phyloP scores from a whole-genome alignment of 805 yeast species.

The Priceomyces medius region DNA sequence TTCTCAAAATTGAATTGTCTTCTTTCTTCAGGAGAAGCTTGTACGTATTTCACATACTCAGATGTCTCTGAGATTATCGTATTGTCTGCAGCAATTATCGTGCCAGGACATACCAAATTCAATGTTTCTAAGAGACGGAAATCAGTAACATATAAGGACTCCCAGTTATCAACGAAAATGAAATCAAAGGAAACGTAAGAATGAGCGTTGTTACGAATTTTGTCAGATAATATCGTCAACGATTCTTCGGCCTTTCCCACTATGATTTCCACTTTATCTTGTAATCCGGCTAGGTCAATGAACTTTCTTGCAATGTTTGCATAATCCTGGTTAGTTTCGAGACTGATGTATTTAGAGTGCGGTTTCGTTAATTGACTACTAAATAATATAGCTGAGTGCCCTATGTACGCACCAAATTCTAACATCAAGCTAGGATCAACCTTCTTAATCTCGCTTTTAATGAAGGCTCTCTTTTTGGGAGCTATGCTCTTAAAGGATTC shows the following conservation, averaged over 20 bases:
- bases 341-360: conserved; percentile 31
- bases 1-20: conserved; percentile 24
- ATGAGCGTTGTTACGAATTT: conserved; percentile 9
- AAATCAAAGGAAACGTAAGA: conserved; percentile 28
- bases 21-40: conserved; percentile 36
- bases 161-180: conserved; percentile 42
- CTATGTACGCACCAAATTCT: conserved; percentile 35
- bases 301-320: conserved; percentile 29
- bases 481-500: conserved; percentile 34
- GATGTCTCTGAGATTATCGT: conserved; percentile 36
- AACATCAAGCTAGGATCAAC: conserved; percentile 25
- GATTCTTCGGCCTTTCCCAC: conserved; percentile 32
- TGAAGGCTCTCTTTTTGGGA: conserved; percentile 25
- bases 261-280: conserved; percentile 26
- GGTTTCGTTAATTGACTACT: conserved; percentile 23
- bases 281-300: conserved; percentile 34
- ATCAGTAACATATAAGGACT: conserved; percentile 40
- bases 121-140: conserved; percentile 40
- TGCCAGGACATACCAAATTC: conserved; percentile 38
- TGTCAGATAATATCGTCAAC: conserved; percentile 23
- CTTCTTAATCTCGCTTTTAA: conserved; percentile 21
- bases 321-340: conserved; percentile 29
- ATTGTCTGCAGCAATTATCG: conserved; percentile 41
- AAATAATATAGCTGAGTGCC: conserved; percentile 38
- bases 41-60: conserved; percentile 39